Percentiles rank a stretch among this genome's conserved stretches.
These are phyloP conservation scores for Diplogelasinospora grovesii DNA, from an alignment of 495 filamentous ascomycete genomes.

Conservation along the genomic window DNA sequence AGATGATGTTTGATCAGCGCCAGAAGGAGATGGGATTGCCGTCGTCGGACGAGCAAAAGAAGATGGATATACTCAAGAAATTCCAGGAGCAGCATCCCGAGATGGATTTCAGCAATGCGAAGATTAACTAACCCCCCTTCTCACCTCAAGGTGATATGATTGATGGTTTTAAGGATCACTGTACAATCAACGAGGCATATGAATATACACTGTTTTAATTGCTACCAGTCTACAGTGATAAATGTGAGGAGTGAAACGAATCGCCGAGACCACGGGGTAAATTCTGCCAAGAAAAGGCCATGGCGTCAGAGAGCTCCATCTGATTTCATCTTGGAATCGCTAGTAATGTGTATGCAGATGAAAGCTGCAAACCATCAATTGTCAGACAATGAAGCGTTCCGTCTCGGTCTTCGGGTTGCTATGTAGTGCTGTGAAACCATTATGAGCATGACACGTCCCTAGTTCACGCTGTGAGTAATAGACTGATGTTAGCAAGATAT, in stretches of 20 bases:
- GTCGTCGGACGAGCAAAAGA: constrained; percentile 86
- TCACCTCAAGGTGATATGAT: not conserved
- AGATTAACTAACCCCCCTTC: constrained; percentile 46
- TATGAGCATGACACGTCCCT: not conserved
- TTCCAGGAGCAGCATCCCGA: constrained; percentile 72
- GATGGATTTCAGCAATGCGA: constrained; percentile 78
- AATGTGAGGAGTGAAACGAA: constrained; percentile 55
- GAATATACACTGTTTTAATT: too few relatives aligned
- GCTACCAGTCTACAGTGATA: too few relatives aligned
- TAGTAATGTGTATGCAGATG: constrained; percentile 46
- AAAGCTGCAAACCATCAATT: constrained; percentile 47
- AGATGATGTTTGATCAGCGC: constrained; percentile 99
- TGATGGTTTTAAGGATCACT: too few relatives aligned
- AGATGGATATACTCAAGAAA: constrained; percentile 84
- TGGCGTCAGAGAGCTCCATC: constrained; percentile 58
- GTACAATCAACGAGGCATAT: too few relatives aligned
- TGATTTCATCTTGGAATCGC: constrained; percentile 45
- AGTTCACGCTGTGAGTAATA: too few relatives aligned
- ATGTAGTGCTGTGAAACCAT: not conserved
- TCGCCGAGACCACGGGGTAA: constrained; percentile 41
- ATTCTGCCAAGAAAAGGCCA: constrained; percentile 27
- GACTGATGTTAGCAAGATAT: too few relatives aligned
- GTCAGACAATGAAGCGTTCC: constrained; percentile 44
- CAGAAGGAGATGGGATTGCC: constrained; percentile 89
- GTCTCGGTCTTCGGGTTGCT: constrained; percentile 10